A percentile compares a stretch with the other conserved stretches of the same genome.
phyloP scores from a whole-genome alignment of 2,329 filamentous ascomycete species.

The Arthrocladium fulminans region DNA sequence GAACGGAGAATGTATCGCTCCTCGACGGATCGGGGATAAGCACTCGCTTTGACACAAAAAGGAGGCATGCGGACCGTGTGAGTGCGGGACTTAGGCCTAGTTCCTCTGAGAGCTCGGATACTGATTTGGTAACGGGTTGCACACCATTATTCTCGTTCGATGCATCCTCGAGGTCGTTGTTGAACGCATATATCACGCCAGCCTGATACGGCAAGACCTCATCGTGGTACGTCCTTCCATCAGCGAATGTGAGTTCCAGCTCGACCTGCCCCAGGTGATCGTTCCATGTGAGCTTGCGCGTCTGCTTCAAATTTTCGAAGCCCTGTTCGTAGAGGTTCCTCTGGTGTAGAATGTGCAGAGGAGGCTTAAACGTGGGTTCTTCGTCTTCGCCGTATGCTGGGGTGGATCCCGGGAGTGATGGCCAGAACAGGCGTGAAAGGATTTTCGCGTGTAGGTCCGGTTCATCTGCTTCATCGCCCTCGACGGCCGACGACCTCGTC shows the following conservation, averaged over 20 bases:
- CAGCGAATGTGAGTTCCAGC: slow-evolving; percentile 73
- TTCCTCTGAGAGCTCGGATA: slow-evolving; percentile 37
- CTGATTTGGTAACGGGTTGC: slow-evolving; percentile 30
- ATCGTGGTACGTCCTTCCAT: slow-evolving; percentile 57
- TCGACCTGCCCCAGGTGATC: slow-evolving; percentile 70
- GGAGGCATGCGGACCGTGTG: slow-evolving; percentile 51
- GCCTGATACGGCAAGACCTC: slow-evolving; percentile 76
- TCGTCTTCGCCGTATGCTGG: slow-evolving; percentile 48
- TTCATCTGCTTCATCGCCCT: slow-evolving; percentile 8
- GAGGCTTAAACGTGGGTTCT: slow-evolving; percentile 40
- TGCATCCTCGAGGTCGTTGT: slow-evolving; percentile 36
- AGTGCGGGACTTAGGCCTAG: slow-evolving; percentile 49
- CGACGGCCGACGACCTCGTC: no score
- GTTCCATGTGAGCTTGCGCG: slow-evolving; percentile 81
- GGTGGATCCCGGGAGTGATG: slow-evolving; percentile 53
- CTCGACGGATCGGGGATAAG: slow-evolving; percentile 36
- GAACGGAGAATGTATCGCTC: slow-evolving; percentile 45
- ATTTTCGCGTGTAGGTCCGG: slow-evolving; percentile 65
- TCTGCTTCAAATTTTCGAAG: slow-evolving; percentile 72
- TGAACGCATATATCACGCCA: slow-evolving; percentile 77
- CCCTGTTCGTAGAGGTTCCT: slow-evolving; percentile 64
- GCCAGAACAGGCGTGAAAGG: slow-evolving; percentile 89
- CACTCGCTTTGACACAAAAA: slow-evolving; percentile 54
- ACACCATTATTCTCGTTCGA: slow-evolving; percentile 25
- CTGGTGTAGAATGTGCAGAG: slow-evolving; percentile 40